Conservation (phyloP, 148 eudicot genomes). For the Vaccinium darrowii region DNA sequence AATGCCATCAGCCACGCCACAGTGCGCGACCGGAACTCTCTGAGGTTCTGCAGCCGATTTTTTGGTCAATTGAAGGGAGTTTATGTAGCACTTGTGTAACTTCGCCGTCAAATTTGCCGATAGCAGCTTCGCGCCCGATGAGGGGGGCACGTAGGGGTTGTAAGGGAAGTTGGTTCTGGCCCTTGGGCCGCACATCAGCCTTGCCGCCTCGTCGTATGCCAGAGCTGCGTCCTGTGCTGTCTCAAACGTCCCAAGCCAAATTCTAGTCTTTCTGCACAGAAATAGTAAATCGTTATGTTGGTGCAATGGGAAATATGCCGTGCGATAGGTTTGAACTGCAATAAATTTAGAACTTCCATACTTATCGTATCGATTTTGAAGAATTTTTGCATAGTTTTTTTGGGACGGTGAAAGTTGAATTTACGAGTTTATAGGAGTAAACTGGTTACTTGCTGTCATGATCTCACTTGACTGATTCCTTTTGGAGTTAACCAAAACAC, state of each 20-base stretch:
- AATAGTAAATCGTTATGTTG: neutral
- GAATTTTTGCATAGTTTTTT: neutral
- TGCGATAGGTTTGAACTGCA: neutral
- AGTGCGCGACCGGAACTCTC: constrained; percentile 12
- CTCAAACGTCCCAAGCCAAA: constrained; percentile 77
- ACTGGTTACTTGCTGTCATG: neutral
- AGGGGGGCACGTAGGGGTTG: constrained; percentile 22
- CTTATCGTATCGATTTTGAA: neutral
- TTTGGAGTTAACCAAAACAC: neutral
- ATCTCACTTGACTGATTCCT: neutral
- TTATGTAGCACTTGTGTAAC: constrained; percentile 54
- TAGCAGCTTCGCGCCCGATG: constrained; percentile 26
- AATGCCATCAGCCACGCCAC: neutral
- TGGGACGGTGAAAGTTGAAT: no score
- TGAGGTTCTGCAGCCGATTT: constrained; percentile 31
- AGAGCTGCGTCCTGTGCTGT: constrained; percentile 73
- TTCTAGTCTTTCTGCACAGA: constrained; percentile 60
- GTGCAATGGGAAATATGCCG: neutral
- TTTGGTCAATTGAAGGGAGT: constrained; percentile 41
- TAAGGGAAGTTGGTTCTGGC: constrained; percentile 57
- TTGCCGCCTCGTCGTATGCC: constrained; percentile 67
- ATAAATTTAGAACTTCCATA: neutral
- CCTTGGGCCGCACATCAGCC: constrained; percentile 58
- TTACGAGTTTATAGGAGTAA: neutral
- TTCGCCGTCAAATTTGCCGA: constrained; percentile 58